Conservation (phyloP, 2,329 filamentous ascomycete genomes). For the Furcasterigmium sp. region DNA sequence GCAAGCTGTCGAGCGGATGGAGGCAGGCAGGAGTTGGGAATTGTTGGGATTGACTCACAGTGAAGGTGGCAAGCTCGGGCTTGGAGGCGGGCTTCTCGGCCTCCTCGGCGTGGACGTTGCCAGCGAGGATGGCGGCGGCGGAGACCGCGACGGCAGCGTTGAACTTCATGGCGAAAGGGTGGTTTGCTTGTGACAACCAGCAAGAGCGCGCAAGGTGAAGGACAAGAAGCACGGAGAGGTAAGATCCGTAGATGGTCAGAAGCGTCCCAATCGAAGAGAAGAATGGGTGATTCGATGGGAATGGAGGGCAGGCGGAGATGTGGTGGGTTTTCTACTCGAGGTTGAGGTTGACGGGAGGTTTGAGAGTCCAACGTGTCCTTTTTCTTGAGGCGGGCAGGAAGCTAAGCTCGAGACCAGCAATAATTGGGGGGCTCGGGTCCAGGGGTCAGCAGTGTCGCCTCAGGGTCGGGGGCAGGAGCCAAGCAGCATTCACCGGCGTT, state of each 20-base stretch:
- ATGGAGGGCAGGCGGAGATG: conserved; percentile 8
- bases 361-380: conserved; percentile 15
- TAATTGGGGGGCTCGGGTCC: conserved; percentile 3
- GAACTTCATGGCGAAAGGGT: conserved; percentile 67
- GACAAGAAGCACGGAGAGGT: neutral
- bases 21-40: neutral
- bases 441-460: no score
- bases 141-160: conserved; percentile 71
- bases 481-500: neutral
- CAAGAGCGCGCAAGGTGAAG: neutral
- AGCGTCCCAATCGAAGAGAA: conserved; percentile 2
- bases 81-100: conserved; percentile 55
- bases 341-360: conserved; percentile 1
- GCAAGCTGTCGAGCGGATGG: neutral
- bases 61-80: conserved; percentile 75
- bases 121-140: conserved; percentile 68
- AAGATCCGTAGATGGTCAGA: neutral
- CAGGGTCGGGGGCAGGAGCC: conserved; percentile 1
- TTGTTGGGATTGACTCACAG: conserved; percentile 54
- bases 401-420: conserved; percentile 4
- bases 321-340: conserved; percentile 12
- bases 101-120: conserved; percentile 65
- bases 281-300: conserved; percentile 4
- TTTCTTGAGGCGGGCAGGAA: conserved; percentile 10
- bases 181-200: conserved; percentile 7